Evolutionary conservation across 805 yeast species (phyloP), one percentile per base, ranked within the genome.

Genomic region (Danielozyma ontarioensis): DNA sequence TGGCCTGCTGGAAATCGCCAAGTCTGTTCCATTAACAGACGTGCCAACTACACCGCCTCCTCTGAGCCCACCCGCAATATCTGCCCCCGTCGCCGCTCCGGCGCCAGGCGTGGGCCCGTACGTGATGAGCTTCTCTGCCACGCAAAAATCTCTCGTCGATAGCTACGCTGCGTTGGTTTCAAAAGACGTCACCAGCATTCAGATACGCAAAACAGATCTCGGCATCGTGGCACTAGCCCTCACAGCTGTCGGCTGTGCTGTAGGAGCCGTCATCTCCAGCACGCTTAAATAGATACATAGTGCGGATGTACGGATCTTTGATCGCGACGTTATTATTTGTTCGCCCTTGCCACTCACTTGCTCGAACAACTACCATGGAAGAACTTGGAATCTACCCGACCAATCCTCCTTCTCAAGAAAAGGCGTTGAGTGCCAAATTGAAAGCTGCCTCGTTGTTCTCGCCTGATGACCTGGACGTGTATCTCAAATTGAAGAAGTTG

Each of bases 401-500:
- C 22, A 31, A 27, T 31, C 36, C 46, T 13, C 40, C 39, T 12
- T 30, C 44, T 12, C 11, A 28, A 13, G 28, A 13, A 33, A 6
- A 25, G 25, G 33, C 37, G 19, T 15, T 34, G 13, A 23, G n/a
- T 14, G 29, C 22, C 17, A 11, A 15, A 19, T 17, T 27, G 23
- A 21, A 31, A 13, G 27, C 31, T 13, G 5, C 31, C 5, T 22
- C 39, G 8, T 13, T 27, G 12, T 25, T 16, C 25, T 37, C 29
- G 27, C 31, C 5, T 23, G 59, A 58, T 53, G 70, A 53, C 47
- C 66, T 55, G 16, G 97, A 93, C 56, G 83, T 83, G 25, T 93
- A 93, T 62, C 64, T 86, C 45, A 83, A 75, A 47, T 70, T 90
- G 48, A 94, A 93, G 72, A 84, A 79, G 55, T 72, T 93, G 42